Base-by-base conservation (phyloP, 305 asterid species). In the Rubia peregrina region DNA sequence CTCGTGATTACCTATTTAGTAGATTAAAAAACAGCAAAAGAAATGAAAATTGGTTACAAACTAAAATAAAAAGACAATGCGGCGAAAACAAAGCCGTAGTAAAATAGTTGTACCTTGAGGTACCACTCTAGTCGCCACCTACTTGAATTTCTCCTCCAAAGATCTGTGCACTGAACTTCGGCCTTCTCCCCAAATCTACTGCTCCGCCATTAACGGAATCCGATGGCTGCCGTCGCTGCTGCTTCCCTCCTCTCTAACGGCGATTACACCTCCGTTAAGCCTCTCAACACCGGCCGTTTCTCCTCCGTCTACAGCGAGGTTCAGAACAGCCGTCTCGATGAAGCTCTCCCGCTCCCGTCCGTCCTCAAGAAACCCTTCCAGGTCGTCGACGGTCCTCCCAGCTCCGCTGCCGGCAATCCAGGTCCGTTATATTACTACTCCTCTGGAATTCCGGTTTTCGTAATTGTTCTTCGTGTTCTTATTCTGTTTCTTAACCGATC, bases 321-420 rank as follows among this genome's bases (percentile, higher is more conserved):
- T 41, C 97, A 90, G 83, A 90, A 80, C 83, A 88, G 91, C 82
- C 96, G 98, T 51, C 87, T 92, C 75, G 91, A 89, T 81, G 92
- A 90, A 57, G 78, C 91, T 67, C 98, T 92, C 44, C 87, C 98
- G 65, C 82, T 92, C n/a, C 98, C 98, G 48, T 85, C 96, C 49
- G 97, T 92, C 69, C 86, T 92, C 73, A 67, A 78, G 61, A 80
- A 43, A 41, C 73, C 98, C 71, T 87, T 92, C 80, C 84, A 83
- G 64, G 84, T 90, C 68, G 85, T 86, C 62, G 91, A 86, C 72
- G 98, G 96, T 11, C 96, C 96, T 42, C 85, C 91, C 63, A 90
- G 96, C 76, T 87, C 96, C 68, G 95, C 98, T 57, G 96, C 96
- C 30, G 96, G 98, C 51, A 85, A 90, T 78, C 98, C 96, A 76